Evolutionary conservation across 179 eudicot genomes (phyloP), one percentile per base, ranked within the genome.

Genomic region (Nepenthes alata): DNA sequence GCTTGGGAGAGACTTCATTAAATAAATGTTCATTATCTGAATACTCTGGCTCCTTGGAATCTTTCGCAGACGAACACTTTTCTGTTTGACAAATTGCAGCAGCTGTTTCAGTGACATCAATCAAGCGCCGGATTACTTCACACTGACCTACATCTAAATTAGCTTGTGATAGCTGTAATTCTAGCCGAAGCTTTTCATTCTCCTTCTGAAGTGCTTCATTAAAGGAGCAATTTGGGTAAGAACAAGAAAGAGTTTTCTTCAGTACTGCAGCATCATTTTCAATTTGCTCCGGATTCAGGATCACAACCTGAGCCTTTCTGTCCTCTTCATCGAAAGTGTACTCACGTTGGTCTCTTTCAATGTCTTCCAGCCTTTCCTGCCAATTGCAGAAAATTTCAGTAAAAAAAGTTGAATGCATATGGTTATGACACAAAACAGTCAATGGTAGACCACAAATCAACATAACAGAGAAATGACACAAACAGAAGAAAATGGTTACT

Each of bases 241-340:
- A 79, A 65, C 80, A 71, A 61, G 89, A 85, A 70, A 85, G 84
- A 45, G 79, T 74, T 68, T 80, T 80, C 83, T 87, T 77, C 64
- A 87, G 72, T 63, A 90, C 76, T 50, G 59, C 77, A 15, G 83
- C 69, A 55, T 89, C 83, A 47, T 75, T 70, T 60, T 51, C 57
- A 34, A 79, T 78, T 35, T 81, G 88, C 8, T 78, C 84, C 53
- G 85, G 87, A 68, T 84, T 85, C 62, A 87, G 65, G 65, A 94
- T 82, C 50, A 83, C 94, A 60, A 73, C 80, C 72, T 94, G 97
- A 61, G 71, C 87, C 75, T 64, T 79, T 67, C 70, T 72, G 63
- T 90, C 97, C 68, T 94, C 99, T 37, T 82, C 91, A 45, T 90
- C 99, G 53, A 90, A 69, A 15, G 91, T 90, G 72, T 90, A 94